Evolutionary conservation across 768 basidiomycete genomes (phyloP).

Genomic region (Termitomyces sp.): DNA sequence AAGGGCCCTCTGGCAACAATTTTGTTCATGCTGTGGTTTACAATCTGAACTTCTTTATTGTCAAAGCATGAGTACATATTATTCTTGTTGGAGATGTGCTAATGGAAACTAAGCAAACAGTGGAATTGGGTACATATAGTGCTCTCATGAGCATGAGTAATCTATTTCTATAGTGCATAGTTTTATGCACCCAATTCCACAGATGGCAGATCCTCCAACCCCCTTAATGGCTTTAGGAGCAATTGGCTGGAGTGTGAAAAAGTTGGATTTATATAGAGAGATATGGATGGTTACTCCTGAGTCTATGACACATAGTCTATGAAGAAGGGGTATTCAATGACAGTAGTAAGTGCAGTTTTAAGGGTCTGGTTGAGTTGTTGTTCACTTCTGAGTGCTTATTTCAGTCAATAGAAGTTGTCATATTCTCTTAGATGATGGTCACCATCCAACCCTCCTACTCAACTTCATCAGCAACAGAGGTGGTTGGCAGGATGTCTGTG

Average conservation of each 20-base stretch:
- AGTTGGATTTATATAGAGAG: too few relatives aligned
- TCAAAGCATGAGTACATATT: too few relatives aligned
- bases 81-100: neutral
- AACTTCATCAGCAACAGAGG: neutral
- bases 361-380: neutral
- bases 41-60: too few relatives aligned
- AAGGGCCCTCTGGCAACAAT: neutral
- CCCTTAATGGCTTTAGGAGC: too few relatives aligned
- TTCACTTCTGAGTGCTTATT: neutral
- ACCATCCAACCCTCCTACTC: neutral
- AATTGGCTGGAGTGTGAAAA: too few relatives aligned
- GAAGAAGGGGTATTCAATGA: neutral
- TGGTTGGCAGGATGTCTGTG: neutral
- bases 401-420: neutral
- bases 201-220: neutral
- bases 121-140: neutral
- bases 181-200: neutral
- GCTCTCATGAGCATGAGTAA: neutral
- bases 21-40: neutral
- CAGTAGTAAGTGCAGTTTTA: neutral
- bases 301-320: too few relatives aligned
- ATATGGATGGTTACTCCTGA: too few relatives aligned
- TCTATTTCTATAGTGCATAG: neutral
- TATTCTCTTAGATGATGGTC: neutral
- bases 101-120: neutral